phyloP scores from a whole-genome alignment of 441 rosid species.

The Populus hybrid region DNA sequence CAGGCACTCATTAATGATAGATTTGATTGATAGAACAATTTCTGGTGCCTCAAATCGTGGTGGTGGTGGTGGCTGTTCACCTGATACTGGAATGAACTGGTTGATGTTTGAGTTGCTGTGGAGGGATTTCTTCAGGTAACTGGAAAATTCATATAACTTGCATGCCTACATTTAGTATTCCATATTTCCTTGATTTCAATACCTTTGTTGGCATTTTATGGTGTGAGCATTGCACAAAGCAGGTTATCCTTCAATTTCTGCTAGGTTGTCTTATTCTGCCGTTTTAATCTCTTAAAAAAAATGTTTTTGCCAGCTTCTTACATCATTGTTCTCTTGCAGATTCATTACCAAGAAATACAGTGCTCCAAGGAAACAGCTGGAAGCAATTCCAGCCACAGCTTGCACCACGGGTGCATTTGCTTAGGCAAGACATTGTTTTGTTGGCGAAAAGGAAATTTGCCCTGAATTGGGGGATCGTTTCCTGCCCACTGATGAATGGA shows the following conservation, averaged over 20 bases:
- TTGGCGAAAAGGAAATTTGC: not conserved
- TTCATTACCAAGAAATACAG: conserved; percentile 91
- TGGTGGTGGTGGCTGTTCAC: conserved; percentile 35
- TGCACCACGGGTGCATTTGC: conserved; percentile 66
- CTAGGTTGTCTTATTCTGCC: not conserved
- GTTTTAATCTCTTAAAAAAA: not conserved
- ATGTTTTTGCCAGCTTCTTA: not conserved
- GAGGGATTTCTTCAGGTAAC: conserved; percentile 99
- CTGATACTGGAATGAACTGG: conserved; percentile 76
- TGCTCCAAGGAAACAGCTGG: conserved; percentile 52
- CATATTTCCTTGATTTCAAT: not conserved
- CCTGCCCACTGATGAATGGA: conserved; percentile 13
- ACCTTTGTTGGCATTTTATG: not conserved
- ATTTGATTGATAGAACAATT: conserved; percentile 39
- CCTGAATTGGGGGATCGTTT: not conserved
- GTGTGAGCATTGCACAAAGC: not conserved
- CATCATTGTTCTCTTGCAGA: conserved; percentile 35
- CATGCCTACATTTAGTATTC: not conserved
- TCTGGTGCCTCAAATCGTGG: conserved; percentile 44
- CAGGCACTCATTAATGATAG: conserved; percentile 5
- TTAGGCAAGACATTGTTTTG: conserved; percentile 26
- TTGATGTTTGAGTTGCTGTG: conserved; percentile 85
- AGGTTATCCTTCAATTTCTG: not conserved
- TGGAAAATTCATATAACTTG: not conserved
- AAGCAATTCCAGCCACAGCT: conserved; percentile 72